Evolutionary conservation across 352 stramenopile genomes (phyloP), one percentile per base, ranked within the genome.

Genomic region (Thalassiosira pacifica): DNA sequence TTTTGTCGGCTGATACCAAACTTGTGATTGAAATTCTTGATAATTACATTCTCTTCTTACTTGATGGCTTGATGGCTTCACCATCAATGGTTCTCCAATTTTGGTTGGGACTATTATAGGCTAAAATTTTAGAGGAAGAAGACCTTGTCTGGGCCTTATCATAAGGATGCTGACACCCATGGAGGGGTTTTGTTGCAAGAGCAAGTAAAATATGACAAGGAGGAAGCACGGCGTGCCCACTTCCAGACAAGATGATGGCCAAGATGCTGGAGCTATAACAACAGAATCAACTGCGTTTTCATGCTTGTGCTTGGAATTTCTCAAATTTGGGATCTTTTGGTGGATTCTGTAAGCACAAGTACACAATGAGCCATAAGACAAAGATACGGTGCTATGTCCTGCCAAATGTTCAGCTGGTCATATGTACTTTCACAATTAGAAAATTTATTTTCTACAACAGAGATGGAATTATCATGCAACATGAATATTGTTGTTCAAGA

Each of bases 401-500:
- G 26, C 67, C 67, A n/a, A 26, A 74, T 60, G 66, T 32, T 40
- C 11, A 3, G n/a, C 3, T 13, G 10, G 27, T 74, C 18, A 37
- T 64, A 4, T 45, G 67, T 24, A n/a, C 42, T 0, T 76, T 76
- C 67, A 61, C 45, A 37, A 18, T 65, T 2, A 19, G 26, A 5
- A 53, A 76, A 9, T 76, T 76, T 26, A 65, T 76, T 61, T 76
- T 61, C 22, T 76, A 65, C 42, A 26, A 76, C 26, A 42, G 6
- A 6, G 37, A 57, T 10, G 34, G n/a, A n/a, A n/a, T n/a, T n/a
- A n/a, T n/a, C 34, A 57, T 74, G 19, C 10, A 45, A 42, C 27
- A 61, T 31, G 29, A 74, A 22, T n/a, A n/a, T n/a, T n/a, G n/a
- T n/a, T n/a, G n/a, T 74, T 53, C 18, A 34, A 6, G 2, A 74